Percentiles rank a stretch among this genome's conserved stretches.
Conservation (phyloP, 2,329 filamentous ascomycete genomes). For the Cytospora mali region DNA sequence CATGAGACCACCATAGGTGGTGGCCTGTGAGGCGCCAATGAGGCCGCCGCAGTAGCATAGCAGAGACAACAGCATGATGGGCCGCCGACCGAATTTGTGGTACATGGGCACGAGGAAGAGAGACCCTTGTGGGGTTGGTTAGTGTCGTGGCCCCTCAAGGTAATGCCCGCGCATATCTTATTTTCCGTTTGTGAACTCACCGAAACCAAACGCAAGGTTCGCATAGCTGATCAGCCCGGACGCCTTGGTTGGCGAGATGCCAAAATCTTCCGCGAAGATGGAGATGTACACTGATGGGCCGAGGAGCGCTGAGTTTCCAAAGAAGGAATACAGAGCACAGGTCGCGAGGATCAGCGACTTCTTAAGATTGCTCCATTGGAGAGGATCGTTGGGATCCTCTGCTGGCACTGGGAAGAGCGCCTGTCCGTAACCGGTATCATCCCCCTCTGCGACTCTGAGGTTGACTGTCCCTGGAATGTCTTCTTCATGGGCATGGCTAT, state of each 20-base stretch:
- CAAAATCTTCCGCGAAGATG: slow-evolving; percentile 55
- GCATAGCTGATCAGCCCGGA: slow-evolving; percentile 62
- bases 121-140: slow-evolving; percentile 39
- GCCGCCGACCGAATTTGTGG: slow-evolving; percentile 49
- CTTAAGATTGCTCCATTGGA: slow-evolving; percentile 58
- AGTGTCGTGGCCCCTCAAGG: background rate
- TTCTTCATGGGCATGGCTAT: slow-evolving; percentile 58
- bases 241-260: slow-evolving; percentile 51
- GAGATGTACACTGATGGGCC: slow-evolving; percentile 62
- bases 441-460: slow-evolving; percentile 41
- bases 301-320: slow-evolving; percentile 58
- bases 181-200: slow-evolving; percentile 37
- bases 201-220: slow-evolving; percentile 62
- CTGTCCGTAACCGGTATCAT: slow-evolving; percentile 60
- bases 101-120: slow-evolving; percentile 61
- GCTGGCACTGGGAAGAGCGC: slow-evolving; percentile 63
- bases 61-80: slow-evolving; percentile 46
- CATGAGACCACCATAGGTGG: slow-evolving; percentile 43
- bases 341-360: slow-evolving; percentile 59
- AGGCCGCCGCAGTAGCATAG: slow-evolving; percentile 44
- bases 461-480: slow-evolving; percentile 60
- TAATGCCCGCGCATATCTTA: background rate
- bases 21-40: slow-evolving; percentile 42
- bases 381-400: slow-evolving; percentile 62
- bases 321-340: slow-evolving; percentile 58